These are phyloP conservation scores for Protea cynaroides DNA, from an alignment of 164 flowering plant genomes.

Conservation along the genomic window DNA sequence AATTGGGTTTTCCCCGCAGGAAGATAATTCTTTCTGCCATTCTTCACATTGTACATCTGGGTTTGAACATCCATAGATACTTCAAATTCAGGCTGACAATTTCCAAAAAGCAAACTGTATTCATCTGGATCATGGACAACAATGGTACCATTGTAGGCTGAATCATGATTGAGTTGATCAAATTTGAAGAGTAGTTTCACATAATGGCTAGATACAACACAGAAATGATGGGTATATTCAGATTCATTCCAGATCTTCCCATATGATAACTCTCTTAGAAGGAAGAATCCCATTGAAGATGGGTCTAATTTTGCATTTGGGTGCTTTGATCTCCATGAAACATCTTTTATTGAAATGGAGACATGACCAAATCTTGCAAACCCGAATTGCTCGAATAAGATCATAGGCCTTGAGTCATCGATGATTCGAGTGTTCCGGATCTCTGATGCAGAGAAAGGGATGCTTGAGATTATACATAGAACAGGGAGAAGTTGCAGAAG, in stretches of 20 bases:
- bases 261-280: constrained; percentile 10
- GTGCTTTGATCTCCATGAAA: constrained; percentile 19
- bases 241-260: constrained; percentile 17
- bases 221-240: constrained; percentile 6
- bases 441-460: constrained; percentile 16
- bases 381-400: constrained; percentile 29
- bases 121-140: constrained; percentile 15
- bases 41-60: constrained; percentile 17
- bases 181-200: constrained; percentile 19
- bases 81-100: constrained; percentile 23
- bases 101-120: constrained; percentile 24
- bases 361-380: constrained; percentile 18
- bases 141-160: constrained; percentile 8
- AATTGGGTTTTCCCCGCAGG: constrained; percentile 18
- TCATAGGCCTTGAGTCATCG: constrained; percentile 23
- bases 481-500: background rate
- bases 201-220: constrained; percentile 17
- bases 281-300: constrained; percentile 30
- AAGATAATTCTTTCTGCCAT: constrained; percentile 17
- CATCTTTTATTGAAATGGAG: constrained; percentile 6
- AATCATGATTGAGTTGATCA: background rate
- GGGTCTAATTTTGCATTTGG: constrained; percentile 9
- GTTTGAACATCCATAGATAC: constrained; percentile 23
- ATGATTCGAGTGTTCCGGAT: constrained; percentile 20
- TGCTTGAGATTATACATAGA: constrained; percentile 9